phyloP scores from a whole-genome alignment of 352 stramenopile genomes.

The Phytophthora melonis region DNA sequence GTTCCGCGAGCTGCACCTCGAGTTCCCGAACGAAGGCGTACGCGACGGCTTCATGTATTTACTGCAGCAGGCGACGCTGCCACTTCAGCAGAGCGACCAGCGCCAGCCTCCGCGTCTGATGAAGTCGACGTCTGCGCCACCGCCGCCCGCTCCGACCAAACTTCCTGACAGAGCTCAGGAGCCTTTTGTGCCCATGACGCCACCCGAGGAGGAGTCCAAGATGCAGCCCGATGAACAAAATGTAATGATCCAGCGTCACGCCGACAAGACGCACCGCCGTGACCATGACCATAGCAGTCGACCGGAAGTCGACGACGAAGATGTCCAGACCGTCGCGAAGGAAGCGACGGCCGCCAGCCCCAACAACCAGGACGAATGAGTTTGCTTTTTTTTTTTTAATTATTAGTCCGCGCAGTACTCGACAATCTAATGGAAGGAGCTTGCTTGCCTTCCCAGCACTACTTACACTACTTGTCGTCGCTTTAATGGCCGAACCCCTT shows the following conservation, averaged over 20 bases:
- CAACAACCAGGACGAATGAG: slow-evolving; percentile 48
- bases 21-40: slow-evolving; percentile 71
- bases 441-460: slow-evolving; percentile 4
- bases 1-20: slow-evolving; percentile 74
- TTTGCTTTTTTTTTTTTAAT: slow-evolving; percentile 35
- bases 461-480: background rate
- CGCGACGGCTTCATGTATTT: slow-evolving; percentile 78
- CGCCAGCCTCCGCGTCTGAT: slow-evolving; percentile 28
- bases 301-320: slow-evolving; percentile 36
- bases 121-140: slow-evolving; percentile 22
- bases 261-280: background rate
- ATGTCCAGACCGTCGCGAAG: slow-evolving; percentile 26
- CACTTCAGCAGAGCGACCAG: slow-evolving; percentile 38
- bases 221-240: slow-evolving; percentile 9
- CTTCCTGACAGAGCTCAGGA: slow-evolving; percentile 7
- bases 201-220: slow-evolving; percentile 23
- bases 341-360: slow-evolving; percentile 17
- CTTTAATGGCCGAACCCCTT: slow-evolving; percentile 31
- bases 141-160: slow-evolving; percentile 19
- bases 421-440: slow-evolving; percentile 30
- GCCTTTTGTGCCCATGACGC: slow-evolving; percentile 26
- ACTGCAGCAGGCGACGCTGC: slow-evolving; percentile 71
- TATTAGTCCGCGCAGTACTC: slow-evolving; percentile 34
- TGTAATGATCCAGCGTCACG: slow-evolving; percentile 1
- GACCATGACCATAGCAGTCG: slow-evolving; percentile 23